phyloP scores from a whole-genome alignment of 2,329 filamentous ascomycete species.

The Cladophialophora immunda region DNA sequence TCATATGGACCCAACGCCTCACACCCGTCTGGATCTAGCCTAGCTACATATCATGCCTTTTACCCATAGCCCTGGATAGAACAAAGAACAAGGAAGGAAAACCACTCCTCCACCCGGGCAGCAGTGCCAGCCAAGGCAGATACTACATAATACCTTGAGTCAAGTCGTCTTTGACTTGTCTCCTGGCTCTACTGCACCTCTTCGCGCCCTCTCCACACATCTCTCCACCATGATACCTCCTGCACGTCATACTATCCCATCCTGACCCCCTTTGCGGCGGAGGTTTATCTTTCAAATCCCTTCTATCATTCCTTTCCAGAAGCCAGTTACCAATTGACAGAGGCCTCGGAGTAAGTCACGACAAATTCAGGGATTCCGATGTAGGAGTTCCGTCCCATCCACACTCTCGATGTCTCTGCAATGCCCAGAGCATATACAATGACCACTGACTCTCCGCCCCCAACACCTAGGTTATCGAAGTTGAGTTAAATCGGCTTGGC shows the following conservation, averaged over 20 bases:
- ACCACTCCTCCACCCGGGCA: background rate
- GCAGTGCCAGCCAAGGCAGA: background rate
- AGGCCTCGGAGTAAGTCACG: background rate
- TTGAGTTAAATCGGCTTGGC: background rate
- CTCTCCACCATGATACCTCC: background rate
- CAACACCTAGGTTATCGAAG: background rate
- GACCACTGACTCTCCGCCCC: background rate
- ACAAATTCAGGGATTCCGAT: background rate
- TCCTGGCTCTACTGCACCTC: background rate
- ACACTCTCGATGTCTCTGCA: background rate
- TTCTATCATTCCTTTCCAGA: background rate
- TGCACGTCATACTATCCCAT: background rate
- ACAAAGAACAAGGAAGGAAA: background rate
- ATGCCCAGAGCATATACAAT: background rate
- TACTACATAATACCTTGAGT: background rate
- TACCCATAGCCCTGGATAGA: background rate
- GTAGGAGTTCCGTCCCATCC: background rate
- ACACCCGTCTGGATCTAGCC: background rate
- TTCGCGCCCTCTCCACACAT: background rate
- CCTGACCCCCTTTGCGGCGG: background rate
- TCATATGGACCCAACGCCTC: background rate
- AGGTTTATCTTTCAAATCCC: background rate
- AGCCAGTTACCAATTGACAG: background rate
- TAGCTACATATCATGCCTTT: conserved; percentile 3
- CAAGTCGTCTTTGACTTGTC: background rate